Percentiles rank a stretch among this genome's conserved stretches.
phyloP scores from a whole-genome alignment of 2,329 filamentous ascomycete species.

The Colletotrichum gloeosporioides region DNA sequence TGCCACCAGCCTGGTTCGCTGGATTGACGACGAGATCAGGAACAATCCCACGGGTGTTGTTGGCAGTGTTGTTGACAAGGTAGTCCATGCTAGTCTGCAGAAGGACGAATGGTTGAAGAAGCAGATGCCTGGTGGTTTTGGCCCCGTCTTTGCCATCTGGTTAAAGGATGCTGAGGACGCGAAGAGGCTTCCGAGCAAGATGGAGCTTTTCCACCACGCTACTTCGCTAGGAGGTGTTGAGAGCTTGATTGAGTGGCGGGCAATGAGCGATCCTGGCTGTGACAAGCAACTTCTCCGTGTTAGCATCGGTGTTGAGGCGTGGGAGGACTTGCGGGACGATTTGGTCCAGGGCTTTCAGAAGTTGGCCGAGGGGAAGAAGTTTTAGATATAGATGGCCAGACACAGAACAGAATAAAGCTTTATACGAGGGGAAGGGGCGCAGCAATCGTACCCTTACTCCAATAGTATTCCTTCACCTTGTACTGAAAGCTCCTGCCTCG shows the following conservation, averaged over 20 bases:
- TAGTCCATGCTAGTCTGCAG: constrained; percentile 84
- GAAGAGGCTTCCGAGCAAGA: constrained; percentile 74
- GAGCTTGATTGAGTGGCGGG: constrained; percentile 94
- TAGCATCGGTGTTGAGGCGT: constrained; percentile 85
- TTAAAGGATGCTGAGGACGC: constrained; percentile 68
- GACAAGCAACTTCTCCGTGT: constrained; percentile 78
- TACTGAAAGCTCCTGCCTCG: neutral
- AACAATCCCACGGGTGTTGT: constrained; percentile 42
- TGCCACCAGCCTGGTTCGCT: constrained; percentile 72
- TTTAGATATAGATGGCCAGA: neutral
- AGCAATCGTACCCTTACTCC: neutral
- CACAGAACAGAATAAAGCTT: neutral
- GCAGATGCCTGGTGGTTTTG: constrained; percentile 93
- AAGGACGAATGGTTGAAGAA: constrained; percentile 74
- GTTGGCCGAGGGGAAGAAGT: constrained; percentile 42
- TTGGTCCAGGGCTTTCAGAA: constrained; percentile 70
- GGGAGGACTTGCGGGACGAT: constrained; percentile 84
- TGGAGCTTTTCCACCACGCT: constrained; percentile 89
- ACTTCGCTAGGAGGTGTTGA: constrained; percentile 94
- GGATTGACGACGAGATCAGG: constrained; percentile 63
- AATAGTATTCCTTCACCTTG: neutral
- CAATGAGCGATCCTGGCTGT: constrained; percentile 80
- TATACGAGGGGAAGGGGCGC: neutral
- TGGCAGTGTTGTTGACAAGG: constrained; percentile 58
- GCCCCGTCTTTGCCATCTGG: constrained; percentile 83